phyloP scores from a whole-genome alignment of 1,284 basidiomycete species.

The Agaricales sp. region DNA sequence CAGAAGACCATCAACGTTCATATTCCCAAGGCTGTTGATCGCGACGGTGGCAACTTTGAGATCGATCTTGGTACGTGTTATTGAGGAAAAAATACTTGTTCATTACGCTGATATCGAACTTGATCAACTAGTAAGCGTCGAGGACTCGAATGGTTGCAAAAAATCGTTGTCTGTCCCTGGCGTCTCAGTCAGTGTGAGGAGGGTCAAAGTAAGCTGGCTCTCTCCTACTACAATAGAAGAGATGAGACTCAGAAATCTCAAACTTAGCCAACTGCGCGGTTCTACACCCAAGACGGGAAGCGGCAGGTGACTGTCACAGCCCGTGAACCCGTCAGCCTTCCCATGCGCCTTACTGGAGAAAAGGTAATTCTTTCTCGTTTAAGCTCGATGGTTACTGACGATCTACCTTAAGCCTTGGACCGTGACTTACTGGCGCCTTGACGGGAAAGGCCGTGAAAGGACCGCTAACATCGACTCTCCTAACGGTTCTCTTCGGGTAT shows the following conservation, averaged over 20 bases:
- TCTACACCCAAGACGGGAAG: slow-evolving; percentile 56
- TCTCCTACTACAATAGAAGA: not conserved
- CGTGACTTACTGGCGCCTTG: slow-evolving; percentile 59
- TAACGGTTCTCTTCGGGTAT: slow-evolving; percentile 66
- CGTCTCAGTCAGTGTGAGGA: slow-evolving; percentile 81
- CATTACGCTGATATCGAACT: not conserved
- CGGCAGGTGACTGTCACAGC: slow-evolving; percentile 67
- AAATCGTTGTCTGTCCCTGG: slow-evolving; percentile 69
- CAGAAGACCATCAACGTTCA: slow-evolving; percentile 53
- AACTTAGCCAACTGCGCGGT: slow-evolving; percentile 78
- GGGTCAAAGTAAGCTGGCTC: slow-evolving; percentile 58
- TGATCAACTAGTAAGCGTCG: slow-evolving; percentile 68
- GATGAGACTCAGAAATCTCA: slow-evolving; percentile 5
- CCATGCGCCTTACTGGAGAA: slow-evolving; percentile 80
- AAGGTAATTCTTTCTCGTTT: slow-evolving; percentile 42
- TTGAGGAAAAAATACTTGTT: not conserved
- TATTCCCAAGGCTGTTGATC: slow-evolving; percentile 57
- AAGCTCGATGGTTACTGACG: slow-evolving; percentile 1
- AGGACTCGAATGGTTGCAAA: slow-evolving; percentile 86
- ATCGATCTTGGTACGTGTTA: slow-evolving; percentile 56
- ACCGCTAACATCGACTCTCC: slow-evolving; percentile 43
- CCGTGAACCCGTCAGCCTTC: slow-evolving; percentile 61
- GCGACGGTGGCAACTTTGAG: slow-evolving; percentile 71
- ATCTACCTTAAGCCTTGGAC: slow-evolving; percentile 63
- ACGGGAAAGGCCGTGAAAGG: slow-evolving; percentile 33